Conservation (phyloP, 371 early-diverging fungal species). For the Amoeboaphelidium protococcarum region DNA sequence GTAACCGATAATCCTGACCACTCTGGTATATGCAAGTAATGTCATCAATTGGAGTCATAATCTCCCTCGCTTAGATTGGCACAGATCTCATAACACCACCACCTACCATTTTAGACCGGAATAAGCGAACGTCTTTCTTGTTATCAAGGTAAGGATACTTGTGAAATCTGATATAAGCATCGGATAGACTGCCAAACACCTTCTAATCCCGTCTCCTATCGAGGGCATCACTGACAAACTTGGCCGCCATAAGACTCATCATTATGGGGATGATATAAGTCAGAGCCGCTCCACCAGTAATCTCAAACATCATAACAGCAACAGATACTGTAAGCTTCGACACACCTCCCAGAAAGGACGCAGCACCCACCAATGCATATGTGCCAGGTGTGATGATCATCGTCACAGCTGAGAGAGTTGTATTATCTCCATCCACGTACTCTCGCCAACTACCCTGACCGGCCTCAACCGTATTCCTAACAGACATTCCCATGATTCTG, state of each 20-base stretch:
- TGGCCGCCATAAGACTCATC: not conserved
- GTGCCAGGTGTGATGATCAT: not conserved
- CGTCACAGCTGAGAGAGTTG: not conserved
- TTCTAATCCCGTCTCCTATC: not conserved
- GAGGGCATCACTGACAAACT: not conserved
- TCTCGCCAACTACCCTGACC: too few species aligned
- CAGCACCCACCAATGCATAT: conserved; percentile 1
- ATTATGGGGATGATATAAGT: not conserved
- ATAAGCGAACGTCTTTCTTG: not conserved
- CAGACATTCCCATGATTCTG: not conserved
- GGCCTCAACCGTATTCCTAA: too few species aligned
- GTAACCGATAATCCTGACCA: not conserved
- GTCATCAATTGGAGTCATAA: not conserved
- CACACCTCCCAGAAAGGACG: not conserved
- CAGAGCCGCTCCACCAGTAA: not conserved
- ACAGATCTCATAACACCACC: not conserved
- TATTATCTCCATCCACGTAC: too few species aligned
- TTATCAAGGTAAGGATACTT: not conserved
- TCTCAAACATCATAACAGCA: conserved; percentile 1
- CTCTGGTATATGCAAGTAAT: not conserved
- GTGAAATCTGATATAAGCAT: not conserved
- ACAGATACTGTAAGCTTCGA: not conserved
- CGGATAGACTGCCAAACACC: not conserved
- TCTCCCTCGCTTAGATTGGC: not conserved
- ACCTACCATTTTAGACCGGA: not conserved